Conservation (phyloP, 768 basidiomycete species). For the Tylopilus rubrobrunneus region DNA sequence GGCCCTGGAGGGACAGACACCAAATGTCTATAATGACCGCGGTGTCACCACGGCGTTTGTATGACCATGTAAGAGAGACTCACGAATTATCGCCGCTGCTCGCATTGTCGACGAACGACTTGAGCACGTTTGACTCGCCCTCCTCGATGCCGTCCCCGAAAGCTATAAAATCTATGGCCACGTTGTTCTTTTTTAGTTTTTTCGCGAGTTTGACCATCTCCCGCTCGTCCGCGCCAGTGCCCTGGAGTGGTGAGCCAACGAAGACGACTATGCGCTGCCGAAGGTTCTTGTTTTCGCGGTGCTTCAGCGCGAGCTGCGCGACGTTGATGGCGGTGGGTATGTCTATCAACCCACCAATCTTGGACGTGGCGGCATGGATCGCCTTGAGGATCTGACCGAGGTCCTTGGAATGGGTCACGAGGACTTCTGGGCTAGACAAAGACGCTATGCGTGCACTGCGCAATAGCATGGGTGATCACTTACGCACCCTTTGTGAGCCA, state of each 20-base stretch:
- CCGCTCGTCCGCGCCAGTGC: slow-evolving; percentile 67
- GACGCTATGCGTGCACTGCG: slow-evolving; percentile 1
- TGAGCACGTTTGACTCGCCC: slow-evolving; percentile 62
- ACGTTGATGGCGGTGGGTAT: slow-evolving; percentile 89
- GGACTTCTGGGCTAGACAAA: slow-evolving; percentile 76
- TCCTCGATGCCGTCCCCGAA: slow-evolving; percentile 90
- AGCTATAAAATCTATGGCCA: slow-evolving; percentile 85
- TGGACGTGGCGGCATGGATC: slow-evolving; percentile 63
- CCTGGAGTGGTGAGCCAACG: slow-evolving; percentile 83
- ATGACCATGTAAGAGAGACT: slow-evolving; percentile 26
- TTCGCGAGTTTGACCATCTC: slow-evolving; percentile 86
- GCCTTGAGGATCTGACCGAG: slow-evolving; percentile 86
- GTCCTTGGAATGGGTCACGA: slow-evolving; percentile 95
- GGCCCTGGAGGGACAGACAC: slow-evolving; percentile 74
- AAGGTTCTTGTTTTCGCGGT: slow-evolving; percentile 97
- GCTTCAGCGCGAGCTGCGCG: slow-evolving; percentile 94
- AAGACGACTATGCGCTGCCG: slow-evolving; percentile 95
- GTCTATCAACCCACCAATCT: slow-evolving; percentile 79
- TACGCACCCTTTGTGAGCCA: slow-evolving; percentile 91
- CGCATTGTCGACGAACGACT: slow-evolving; percentile 78
- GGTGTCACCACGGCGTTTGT: neutral
- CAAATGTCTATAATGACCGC: slow-evolving; percentile 57
- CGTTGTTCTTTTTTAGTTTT: slow-evolving; percentile 99
- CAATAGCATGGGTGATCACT: slow-evolving; percentile 4
- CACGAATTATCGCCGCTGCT: slow-evolving; percentile 85